Evolutionary conservation across 208 protist species (phyloP), one percentile per base, ranked within the genome.

Genomic region (Porcisia hertigi): DNA sequence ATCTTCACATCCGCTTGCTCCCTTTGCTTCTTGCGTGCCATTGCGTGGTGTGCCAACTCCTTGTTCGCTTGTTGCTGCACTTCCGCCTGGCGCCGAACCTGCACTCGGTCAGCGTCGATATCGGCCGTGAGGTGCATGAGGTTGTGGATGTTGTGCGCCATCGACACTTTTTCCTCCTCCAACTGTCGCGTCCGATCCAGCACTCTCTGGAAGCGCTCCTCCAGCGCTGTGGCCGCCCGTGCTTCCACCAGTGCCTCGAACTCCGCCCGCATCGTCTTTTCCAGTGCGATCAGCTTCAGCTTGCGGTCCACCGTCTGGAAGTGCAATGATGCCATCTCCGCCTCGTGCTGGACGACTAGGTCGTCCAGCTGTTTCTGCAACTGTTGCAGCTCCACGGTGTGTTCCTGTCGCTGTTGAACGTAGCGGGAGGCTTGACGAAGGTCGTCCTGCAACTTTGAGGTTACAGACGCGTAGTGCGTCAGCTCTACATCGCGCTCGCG

Each of bases 221-320:
- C 84, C 34, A 94, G 79, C 73, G 92, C 70, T 11, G 73, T 69
- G 30, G 52, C 69, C 16, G 88, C 85, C 59, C 88, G 86, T 53
- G 45, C 69, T 70, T 92, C 84, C 3, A 96, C 89, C 41, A 87
- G 74, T n/a, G 55, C 41, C 41, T 92, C 41, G 60, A 93, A 93
- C 69, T 82, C 62, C 47, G 87, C 86, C 53, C 83, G 81, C 89
- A 96, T 94, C 30, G 80, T 85, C 74, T 88, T 84, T 70, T 96
- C 92, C 52, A 96, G 69, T 30, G 92, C 88, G 34, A 94, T 79
- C 30, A 96, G 81, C 52, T 88, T 82, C 82, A 96, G 89, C 69
- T 96, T 96, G 20, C 92, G 86, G 73, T 96, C 92, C 14, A 96
- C 81, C 41, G 88, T 92, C 71, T 94, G 86, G 73, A 94, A 94